Conservation (phyloP, 306 rosid species). For the Hippophae rhamnoides region DNA sequence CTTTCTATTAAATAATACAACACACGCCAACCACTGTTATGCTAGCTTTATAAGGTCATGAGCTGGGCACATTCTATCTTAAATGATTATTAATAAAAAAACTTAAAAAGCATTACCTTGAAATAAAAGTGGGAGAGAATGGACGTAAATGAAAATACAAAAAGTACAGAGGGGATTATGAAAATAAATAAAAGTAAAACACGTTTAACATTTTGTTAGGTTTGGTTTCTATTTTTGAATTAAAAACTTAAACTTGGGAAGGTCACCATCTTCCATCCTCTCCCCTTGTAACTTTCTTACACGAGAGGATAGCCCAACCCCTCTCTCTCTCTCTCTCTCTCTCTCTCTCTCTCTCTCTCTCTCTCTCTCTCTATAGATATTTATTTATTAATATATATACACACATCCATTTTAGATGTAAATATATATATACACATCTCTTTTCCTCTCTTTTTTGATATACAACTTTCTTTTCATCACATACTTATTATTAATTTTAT, state of each 20-base stretch:
- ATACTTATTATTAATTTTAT: conserved; percentile 24
- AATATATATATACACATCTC: conserved; percentile 36
- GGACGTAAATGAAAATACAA: too few relatives aligned
- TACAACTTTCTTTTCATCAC: conserved; percentile 30
- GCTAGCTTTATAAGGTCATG: too few relatives aligned
- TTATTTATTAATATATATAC: conserved; percentile 1
- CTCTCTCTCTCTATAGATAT: conserved; percentile 21
- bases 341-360: conserved; percentile 23
- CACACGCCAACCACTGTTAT: too few relatives aligned
- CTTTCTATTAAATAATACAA: too few relatives aligned
- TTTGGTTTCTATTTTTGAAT: background rate
- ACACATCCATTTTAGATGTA: conserved; percentile 22
- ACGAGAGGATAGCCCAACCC: conserved; percentile 32
- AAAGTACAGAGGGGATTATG: too few relatives aligned
- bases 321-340: conserved; percentile 21
- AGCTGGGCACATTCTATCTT: too few relatives aligned
- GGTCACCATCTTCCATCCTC: conserved; percentile 42
- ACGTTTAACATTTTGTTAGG: background rate
- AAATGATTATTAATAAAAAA: too few relatives aligned
- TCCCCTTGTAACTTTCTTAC: conserved; percentile 33
- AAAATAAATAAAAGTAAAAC: too few relatives aligned
- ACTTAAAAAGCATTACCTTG: too few relatives aligned
- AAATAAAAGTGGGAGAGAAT: too few relatives aligned
- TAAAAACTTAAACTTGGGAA: conserved; percentile 21
- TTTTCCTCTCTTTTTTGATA: conserved; percentile 25